Evolutionary conservation across 2,329 filamentous ascomycete species (phyloP), one percentile per base, ranked within the genome.

Genomic region (Fusarium sp.): DNA sequence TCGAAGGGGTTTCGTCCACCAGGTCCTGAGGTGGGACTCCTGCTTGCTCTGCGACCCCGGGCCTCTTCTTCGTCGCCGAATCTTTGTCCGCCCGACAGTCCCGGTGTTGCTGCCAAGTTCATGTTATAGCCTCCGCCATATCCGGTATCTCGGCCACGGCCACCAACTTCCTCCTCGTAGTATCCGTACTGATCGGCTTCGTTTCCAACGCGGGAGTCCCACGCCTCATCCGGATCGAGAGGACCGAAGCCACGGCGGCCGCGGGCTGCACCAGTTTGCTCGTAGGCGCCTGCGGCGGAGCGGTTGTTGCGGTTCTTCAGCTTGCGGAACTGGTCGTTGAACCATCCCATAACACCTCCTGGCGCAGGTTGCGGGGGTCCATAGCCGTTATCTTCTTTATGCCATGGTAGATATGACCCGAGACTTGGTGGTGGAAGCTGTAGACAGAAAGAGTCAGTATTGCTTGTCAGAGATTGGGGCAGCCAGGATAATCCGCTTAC

Each of bases 201-300:
- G 73, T 89, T 86, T 62, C 92, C 92, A 7, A 97, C 92, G 64
- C 92, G 85, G 69, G 92, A 82, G 81, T 96, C 93, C 94, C 94
- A 97, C 3, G 93, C 92, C 76, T 95, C 92, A 77, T 97, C 93
- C 2, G 92, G 92, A 76, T 96, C 93, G 47, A 94, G 86, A 6
- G 89, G 84, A 3, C 90, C 89, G 78, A 92, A 90, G 24, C 89
- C 89, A 57, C 87, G 81, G 58, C 85, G 84, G 59, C 83, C 82
- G 47, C 82, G 81, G 34, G 79, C 69, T 22, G 75, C 76, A 58
- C 79, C 80, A 63, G 86, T 82, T 74, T 93, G 82, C 75, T 94
- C 92, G 83, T 94, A 94, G 49, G 91, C 90, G 70, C 92, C 92
- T 3, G 87, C 84, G 0, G 91, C 91, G 42, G 88, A 89, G 56